Evolutionary conservation across 169 alveolate species (phyloP), one percentile per base, ranked within the genome.

Genomic region (Plasmodium blacklocki): DNA sequence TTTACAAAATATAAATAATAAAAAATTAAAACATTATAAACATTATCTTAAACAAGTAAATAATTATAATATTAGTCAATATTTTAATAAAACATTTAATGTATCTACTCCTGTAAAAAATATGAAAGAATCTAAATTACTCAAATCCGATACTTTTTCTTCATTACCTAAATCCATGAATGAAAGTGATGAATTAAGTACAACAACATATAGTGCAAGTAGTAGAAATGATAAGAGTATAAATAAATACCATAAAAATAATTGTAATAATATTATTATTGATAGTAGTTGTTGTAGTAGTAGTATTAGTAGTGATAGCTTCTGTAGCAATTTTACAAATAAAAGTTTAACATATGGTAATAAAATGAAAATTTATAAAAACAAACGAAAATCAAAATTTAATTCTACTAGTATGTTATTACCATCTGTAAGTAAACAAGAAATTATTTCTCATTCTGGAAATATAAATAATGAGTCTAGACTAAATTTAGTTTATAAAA

Each of bases 61-160:
- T 70, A 72, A 80, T 45, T 80, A 80, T 49, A 80, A 54, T 26
- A 18, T 80, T 54, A 80, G 73, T 80, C 83, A 80, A 18, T 80
- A 67, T 80, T 18, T 68, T 47, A 80, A 71, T 80, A 74, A 58
- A 21, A 58, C 80, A 23, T 66, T 67, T 68, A 68, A 60, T n/a
- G 73, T 50, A 59, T 49, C 83, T 62, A 68, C 19, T 66, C 83
- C 83, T 21, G 58, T 67, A 49, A 68, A 80, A 80, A 50, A 62
- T 67, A 80, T 80, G 15, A 72, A 67, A 80, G 90, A 80, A 71
- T 80, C 83, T 14, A 64, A 54, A 39, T 50, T 80, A 50, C 67
- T 47, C 23, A 80, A 80, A 11, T 80, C 90, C 26, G 90, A 80
- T 62, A 66, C 90, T 9, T 80, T 80, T 68, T 80, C 90, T 43